Evolutionary conservation across 768 basidiomycete genomes (phyloP), one percentile per base, ranked within the genome.

Genomic region (Tephrocybe sp.): DNA sequence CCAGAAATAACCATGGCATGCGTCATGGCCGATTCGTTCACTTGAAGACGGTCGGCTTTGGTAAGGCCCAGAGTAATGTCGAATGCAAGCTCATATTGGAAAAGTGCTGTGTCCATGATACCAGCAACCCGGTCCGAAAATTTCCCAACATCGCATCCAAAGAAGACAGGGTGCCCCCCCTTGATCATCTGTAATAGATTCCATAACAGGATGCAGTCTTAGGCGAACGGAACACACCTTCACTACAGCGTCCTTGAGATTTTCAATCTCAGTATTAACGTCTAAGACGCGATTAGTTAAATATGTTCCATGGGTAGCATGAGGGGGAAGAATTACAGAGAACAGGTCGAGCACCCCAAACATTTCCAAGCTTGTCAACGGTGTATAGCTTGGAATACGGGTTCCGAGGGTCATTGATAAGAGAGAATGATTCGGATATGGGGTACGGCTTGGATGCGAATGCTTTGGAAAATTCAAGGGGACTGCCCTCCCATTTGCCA

Each of bases 1-100:
- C 81, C 94, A 15, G 88, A 85, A 64, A 97, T 94, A 36, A 95
- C 91, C 91, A 92, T 89, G 2, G 92, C 92, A 64, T 97, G 94
- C 1, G 94, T 97, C 94, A 97, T 95, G 25, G 86, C 65, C 0
- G 88, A 90, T 60, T 97, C 94, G 45, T 83, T 82, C 16, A 84
- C 84, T 59, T 84, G 80, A 30, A 97, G 74, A 11, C 94, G 80
- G 60, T 94, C 78, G 0, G 90, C 89, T 66, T 98, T 98, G 58
- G 80, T 84, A 60, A 97, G 75, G 6, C 82, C 81, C 29, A 95
- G 72, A 21, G 72, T 78, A 61, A 93, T 88, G 61, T 91, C 82
- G 62, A 95, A 95, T 0, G 94, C 88, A 59, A 85, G 88, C 78
- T 89, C 87, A 62, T 89, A 90, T 59, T 91, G 86, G 64, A 84